These are phyloP conservation scores for Entomortierella chlamydospora DNA, from an alignment of 192 early-diverging fungal genomes.

Conservation along the genomic window DNA sequence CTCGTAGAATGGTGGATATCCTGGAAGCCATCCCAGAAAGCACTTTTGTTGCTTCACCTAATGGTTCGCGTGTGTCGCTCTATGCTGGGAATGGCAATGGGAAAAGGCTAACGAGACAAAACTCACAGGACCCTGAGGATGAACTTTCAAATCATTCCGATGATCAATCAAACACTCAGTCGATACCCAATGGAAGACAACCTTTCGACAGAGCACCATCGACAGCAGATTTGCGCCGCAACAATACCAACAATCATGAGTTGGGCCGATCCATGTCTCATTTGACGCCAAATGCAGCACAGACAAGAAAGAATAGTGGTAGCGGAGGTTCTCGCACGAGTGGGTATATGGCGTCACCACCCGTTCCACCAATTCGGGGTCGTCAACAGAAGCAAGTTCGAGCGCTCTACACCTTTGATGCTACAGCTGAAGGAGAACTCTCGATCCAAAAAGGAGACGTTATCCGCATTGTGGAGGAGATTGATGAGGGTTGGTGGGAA, in stretches of 20 bases:
- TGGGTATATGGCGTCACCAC: conserved; percentile 57
- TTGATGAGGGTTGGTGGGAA: conserved; percentile 96
- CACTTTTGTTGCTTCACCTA: conserved; percentile 36
- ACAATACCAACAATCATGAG: conserved; percentile 34
- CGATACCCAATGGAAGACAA: conserved; percentile 55
- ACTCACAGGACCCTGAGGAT: conserved; percentile 45
- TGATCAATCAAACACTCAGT: conserved; percentile 49
- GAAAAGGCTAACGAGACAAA: conserved; percentile 29
- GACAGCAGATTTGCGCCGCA: conserved; percentile 28
- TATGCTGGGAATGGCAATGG: conserved; percentile 23
- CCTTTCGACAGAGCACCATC: conserved; percentile 58
- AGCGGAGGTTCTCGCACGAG: conserved; percentile 23
- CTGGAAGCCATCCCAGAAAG: conserved; percentile 45
- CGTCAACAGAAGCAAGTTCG: conserved; percentile 70
- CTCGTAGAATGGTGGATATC: conserved; percentile 42
- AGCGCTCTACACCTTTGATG: conserved; percentile 86
- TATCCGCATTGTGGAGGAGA: conserved; percentile 84
- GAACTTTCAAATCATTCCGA: conserved; percentile 29
- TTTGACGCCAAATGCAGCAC: conserved; percentile 44
- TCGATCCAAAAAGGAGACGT: conserved; percentile 87
- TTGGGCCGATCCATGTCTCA: conserved; percentile 60
- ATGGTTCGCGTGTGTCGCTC: conserved; percentile 34
- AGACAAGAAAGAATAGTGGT: conserved; percentile 46
- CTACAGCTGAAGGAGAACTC: conserved; percentile 83
- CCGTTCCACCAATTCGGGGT: conserved; percentile 35